Base-by-base conservation (phyloP, 192 early-diverging fungal genomes). In the Funneliformis geosporum region DNA sequence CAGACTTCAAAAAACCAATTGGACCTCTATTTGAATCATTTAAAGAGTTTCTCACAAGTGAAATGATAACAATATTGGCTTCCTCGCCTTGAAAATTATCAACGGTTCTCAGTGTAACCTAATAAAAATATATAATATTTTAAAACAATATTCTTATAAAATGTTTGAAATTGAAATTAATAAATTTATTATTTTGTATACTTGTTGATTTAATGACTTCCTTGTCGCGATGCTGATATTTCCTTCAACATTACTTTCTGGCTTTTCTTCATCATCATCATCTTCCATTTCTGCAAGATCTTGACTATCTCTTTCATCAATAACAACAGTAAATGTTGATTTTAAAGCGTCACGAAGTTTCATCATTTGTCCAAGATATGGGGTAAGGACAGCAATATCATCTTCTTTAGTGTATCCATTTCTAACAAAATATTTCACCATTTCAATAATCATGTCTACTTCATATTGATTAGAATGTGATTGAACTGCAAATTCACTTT, bases 311-410 rank as follows among this genome's bases (percentile, higher is more conserved):
- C 84, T 74, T 42, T 85, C 86, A 43, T 87, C 84, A 44, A 87
- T 78, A 8, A 85, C 67, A 12, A 87, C 65, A 25, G 67, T 70
- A 46, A 86, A 81, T 8, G 65, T 70, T 5, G 60, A 70, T 23
- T 76, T 75, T 27, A 86, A 44, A n/a, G 71, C 73, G 8, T 86
- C 84, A 11, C 82, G 69, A 14, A 90, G 79, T 44, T 85, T 85
- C 0, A 85, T 78, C 10, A 84, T 83, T n/a, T 90, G 89, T 11
- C 88, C 89, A 0, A 87, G 76, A 40, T 90, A 90, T 39, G 86
- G 86, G 2, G 89, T 90, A 27, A 90, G 78, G n/a, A 90, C 83
- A 1, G 89, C 83, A 74, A 90, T 90, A 27, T 88, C 86, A 0
- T 80, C 83, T 1, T 80, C 80, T 33, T 82, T 62, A 28, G 82